Evolutionary conservation across 164 flowering plant species (phyloP).

Genomic region (Stephania cephalantha): DNA sequence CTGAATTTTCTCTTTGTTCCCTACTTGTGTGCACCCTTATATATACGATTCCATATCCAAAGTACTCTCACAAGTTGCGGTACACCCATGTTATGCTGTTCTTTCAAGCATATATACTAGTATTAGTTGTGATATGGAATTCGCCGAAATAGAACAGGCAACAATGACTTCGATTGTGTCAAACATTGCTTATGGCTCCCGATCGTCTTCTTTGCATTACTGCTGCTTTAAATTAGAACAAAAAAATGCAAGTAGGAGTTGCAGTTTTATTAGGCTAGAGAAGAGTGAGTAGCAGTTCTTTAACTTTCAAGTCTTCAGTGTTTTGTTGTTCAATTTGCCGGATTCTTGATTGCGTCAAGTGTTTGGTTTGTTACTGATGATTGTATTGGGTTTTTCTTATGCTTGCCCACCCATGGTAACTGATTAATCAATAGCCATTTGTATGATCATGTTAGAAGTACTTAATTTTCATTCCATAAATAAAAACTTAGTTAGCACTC

Average conservation of each 20-base stretch:
- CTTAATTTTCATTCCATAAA: neutral
- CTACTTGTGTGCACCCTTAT: conserved; percentile 9
- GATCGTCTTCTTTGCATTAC: neutral
- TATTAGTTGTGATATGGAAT: neutral
- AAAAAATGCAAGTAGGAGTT: conserved; percentile 1
- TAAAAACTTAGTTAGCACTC: neutral
- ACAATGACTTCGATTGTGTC: neutral
- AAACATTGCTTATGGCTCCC: conserved; percentile 1
- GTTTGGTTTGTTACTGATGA: too few relatives aligned
- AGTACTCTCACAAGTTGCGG: conserved; percentile 15
- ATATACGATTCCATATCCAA: conserved; percentile 24
- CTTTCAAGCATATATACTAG: conserved; percentile 15
- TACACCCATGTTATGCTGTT: conserved; percentile 2
- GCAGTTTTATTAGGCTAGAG: neutral
- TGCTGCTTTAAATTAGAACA: neutral
- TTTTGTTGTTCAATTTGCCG: too few relatives aligned
- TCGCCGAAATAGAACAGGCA: neutral
- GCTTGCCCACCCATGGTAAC: too few relatives aligned
- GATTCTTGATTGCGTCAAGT: too few relatives aligned
- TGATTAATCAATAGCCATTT: neutral
- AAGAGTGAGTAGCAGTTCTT: neutral
- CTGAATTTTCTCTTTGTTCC: conserved; percentile 11
- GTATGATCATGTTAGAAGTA: neutral
- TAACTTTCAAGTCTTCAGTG: neutral
- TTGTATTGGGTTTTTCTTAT: too few relatives aligned